Conservation (phyloP, 164 flowering plant species). For the Vitis labrusca region DNA sequence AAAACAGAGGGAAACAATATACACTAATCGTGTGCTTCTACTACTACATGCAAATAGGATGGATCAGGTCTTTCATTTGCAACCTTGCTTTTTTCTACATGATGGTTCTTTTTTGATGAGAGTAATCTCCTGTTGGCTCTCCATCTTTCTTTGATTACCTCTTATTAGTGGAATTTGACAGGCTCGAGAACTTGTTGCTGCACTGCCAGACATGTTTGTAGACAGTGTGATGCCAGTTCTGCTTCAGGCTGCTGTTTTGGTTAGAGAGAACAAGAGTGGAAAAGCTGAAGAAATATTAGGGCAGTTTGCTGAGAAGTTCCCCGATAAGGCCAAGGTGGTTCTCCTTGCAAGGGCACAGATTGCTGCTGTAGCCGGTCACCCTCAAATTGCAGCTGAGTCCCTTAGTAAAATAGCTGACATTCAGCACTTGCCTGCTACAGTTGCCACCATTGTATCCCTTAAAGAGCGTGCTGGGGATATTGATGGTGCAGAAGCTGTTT, state of each 20-base stretch:
- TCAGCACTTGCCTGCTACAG: slow-evolving; percentile 93
- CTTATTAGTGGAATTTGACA: slow-evolving; percentile 22
- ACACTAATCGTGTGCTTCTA: slow-evolving; percentile 66
- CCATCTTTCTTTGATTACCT: background rate
- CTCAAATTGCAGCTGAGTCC: slow-evolving; percentile 79
- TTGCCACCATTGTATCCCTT: slow-evolving; percentile 83
- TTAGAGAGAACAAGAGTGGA: slow-evolving; percentile 81
- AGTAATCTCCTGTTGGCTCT: background rate
- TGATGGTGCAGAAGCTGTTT: slow-evolving; percentile 68
- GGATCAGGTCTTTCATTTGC: slow-evolving; percentile 59
- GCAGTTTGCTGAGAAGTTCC: slow-evolving; percentile 63
- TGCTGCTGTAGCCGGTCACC: slow-evolving; percentile 85
- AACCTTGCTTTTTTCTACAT: background rate
- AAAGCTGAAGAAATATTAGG: slow-evolving; percentile 80
- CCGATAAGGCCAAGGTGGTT: slow-evolving; percentile 54
- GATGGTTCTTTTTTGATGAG: too few relatives aligned
- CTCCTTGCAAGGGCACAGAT: slow-evolving; percentile 85
- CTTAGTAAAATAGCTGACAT: slow-evolving; percentile 73
- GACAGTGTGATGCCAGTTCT: slow-evolving; percentile 62
- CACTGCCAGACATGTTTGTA: slow-evolving; percentile 57
- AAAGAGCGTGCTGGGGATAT: slow-evolving; percentile 85
- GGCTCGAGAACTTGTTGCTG: slow-evolving; percentile 87
- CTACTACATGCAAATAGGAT: slow-evolving; percentile 86
- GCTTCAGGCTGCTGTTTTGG: slow-evolving; percentile 87
- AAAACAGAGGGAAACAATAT: slow-evolving; percentile 78